phyloP scores from a whole-genome alignment of 2,329 filamentous ascomycete genomes.

The Zymoseptoria tritici region DNA sequence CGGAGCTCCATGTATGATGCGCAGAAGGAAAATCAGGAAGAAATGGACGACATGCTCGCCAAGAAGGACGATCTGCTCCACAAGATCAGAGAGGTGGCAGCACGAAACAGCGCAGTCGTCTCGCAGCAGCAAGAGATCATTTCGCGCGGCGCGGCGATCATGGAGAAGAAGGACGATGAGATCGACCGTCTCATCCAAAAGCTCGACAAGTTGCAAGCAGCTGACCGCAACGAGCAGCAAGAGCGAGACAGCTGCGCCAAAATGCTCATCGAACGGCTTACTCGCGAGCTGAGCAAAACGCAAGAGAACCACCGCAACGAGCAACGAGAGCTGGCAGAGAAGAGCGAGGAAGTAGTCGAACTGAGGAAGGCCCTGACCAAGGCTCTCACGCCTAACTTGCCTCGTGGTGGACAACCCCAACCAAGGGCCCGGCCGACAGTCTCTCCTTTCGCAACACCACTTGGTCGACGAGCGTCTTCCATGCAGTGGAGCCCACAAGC shows the following conservation, averaged over 20 bases:
- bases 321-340: not conserved
- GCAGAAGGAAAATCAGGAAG: slow-evolving; percentile 7
- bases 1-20: slow-evolving; percentile 3
- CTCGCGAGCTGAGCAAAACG: not conserved
- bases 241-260: slow-evolving; percentile 8
- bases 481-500: slow-evolving; percentile 11
- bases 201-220: slow-evolving; percentile 10
- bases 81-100: slow-evolving; percentile 17
- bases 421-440: not conserved
- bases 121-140: slow-evolving; percentile 22
- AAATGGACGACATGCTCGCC: slow-evolving; percentile 9
- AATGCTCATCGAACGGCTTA: slow-evolving; percentile 12
- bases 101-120: slow-evolving; percentile 20
- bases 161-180: slow-evolving; percentile 17
- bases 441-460: slow-evolving; percentile 12
- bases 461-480: not conserved
- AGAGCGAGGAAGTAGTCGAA: slow-evolving; percentile 12
- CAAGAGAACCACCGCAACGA: not conserved
- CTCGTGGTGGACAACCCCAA: not conserved
- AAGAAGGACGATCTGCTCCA: slow-evolving; percentile 14
- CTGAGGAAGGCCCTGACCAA: slow-evolving; percentile 8
- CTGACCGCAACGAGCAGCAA: slow-evolving; percentile 10
- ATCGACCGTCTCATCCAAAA: slow-evolving; percentile 14
- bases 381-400: slow-evolving; percentile 5
- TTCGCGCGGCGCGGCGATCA: slow-evolving; percentile 15